These are phyloP conservation scores for Termitomyces bulborhizus DNA, from an alignment of 768 basidiomycete genomes.

Conservation along the genomic window DNA sequence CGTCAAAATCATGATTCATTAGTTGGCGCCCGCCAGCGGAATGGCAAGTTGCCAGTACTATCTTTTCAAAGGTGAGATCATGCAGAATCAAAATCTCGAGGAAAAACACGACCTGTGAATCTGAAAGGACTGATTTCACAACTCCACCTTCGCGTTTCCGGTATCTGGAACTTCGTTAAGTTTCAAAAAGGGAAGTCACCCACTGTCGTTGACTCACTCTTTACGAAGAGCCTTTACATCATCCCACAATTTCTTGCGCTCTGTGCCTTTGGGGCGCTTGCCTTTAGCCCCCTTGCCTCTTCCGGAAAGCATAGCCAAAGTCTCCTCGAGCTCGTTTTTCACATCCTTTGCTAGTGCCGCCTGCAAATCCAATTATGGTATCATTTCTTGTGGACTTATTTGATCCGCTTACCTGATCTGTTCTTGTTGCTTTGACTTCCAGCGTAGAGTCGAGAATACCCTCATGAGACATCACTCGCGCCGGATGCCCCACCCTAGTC, in stretches of 20 bases:
- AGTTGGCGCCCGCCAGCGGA: conserved; percentile 85
- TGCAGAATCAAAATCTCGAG: background rate
- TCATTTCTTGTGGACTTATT: background rate
- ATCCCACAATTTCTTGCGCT: conserved; percentile 82
- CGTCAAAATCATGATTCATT: conserved; percentile 75
- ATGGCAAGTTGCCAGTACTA: conserved; percentile 93
- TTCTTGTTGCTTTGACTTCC: conserved; percentile 66
- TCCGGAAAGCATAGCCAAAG: conserved; percentile 58
- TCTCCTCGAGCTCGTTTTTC: conserved; percentile 74
- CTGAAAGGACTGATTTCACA: conserved; percentile 70
- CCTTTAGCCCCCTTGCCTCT: conserved; percentile 73
- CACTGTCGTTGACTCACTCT: conserved; percentile 51
- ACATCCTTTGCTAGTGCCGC: conserved; percentile 85
- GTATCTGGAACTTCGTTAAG: conserved; percentile 45
- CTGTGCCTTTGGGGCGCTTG: conserved; percentile 61
- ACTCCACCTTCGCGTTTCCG: conserved; percentile 84
- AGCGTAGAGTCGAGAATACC: conserved; percentile 61
- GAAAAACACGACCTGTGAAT: conserved; percentile 54
- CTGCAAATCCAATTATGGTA: conserved; percentile 26
- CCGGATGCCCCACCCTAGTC: conserved; percentile 94
- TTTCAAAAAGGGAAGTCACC: background rate
- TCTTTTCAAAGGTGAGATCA: conserved; percentile 29
- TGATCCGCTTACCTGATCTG: conserved; percentile 51
- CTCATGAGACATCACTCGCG: conserved; percentile 76
- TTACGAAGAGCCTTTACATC: conserved; percentile 83